These are phyloP conservation scores for Epicoccum nigrum DNA, from an alignment of 2,329 filamentous ascomycete genomes.

Conservation along the genomic window DNA sequence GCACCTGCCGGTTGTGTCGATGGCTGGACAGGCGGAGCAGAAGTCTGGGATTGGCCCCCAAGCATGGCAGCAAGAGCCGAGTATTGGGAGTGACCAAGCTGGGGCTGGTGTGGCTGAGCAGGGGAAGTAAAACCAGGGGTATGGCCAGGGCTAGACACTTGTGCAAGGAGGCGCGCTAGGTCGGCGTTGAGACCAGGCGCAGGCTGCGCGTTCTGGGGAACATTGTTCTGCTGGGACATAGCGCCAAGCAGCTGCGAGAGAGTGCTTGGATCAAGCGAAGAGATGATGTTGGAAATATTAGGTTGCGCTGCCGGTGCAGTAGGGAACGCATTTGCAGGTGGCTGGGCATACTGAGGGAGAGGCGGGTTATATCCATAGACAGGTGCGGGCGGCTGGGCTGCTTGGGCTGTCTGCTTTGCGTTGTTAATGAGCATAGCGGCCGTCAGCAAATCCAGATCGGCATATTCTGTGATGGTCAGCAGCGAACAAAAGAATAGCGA, in stretches of 20 bases:
- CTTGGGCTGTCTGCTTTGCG: slow-evolving; percentile 61
- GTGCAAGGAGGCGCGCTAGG: slow-evolving; percentile 48
- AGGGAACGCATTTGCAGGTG: slow-evolving; percentile 44
- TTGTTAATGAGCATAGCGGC: slow-evolving; percentile 82
- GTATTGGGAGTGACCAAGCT: slow-evolving; percentile 38
- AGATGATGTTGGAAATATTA: slow-evolving; percentile 69
- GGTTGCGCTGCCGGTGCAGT: slow-evolving; percentile 36
- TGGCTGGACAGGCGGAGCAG: slow-evolving; percentile 40
- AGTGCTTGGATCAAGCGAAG: slow-evolving; percentile 70
- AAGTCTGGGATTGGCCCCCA: slow-evolving; percentile 29
- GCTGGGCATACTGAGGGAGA: slow-evolving; percentile 39
- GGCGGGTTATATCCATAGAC: slow-evolving; percentile 30
- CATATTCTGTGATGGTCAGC: slow-evolving; percentile 67
- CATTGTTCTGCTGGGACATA: slow-evolving; percentile 50
- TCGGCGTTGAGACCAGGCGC: slow-evolving; percentile 43
- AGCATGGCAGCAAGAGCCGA: slow-evolving; percentile 40
- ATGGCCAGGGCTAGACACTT: slow-evolving; percentile 36
- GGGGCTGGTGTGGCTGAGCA: slow-evolving; percentile 28
- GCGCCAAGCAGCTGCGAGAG: slow-evolving; percentile 73
- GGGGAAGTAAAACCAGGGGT: slow-evolving; percentile 30
- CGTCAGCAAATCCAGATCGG: slow-evolving; percentile 76
- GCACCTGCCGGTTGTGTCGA: slow-evolving; percentile 32
- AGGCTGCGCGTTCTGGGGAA: slow-evolving; percentile 50
- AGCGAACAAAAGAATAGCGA: neutral
- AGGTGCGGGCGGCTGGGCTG: slow-evolving; percentile 42